Percentiles rank a stretch among this genome's conserved stretches.
These are phyloP conservation scores for Dioscorea zingiberensis DNA, from an alignment of 106 monocot species.

Conservation along the genomic window DNA sequence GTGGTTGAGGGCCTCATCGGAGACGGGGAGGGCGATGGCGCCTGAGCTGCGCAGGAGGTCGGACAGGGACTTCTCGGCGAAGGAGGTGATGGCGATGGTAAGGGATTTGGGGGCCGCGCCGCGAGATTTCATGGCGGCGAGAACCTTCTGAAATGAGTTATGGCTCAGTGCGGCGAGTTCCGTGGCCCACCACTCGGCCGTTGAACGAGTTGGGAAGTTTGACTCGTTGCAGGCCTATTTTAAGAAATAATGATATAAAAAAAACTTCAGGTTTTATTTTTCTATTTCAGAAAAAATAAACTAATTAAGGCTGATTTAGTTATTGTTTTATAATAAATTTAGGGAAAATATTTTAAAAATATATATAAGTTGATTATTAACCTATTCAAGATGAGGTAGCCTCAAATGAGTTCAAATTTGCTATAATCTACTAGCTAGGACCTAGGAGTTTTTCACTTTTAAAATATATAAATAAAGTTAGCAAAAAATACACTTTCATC, in stretches of 20 bases:
- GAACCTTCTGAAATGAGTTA: constrained; percentile 10
- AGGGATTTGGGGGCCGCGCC: constrained; percentile 11
- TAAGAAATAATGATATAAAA: neutral
- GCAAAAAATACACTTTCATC: too few species aligned
- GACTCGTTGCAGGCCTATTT: constrained; percentile 49
- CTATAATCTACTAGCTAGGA: too few species aligned
- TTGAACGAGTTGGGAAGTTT: constrained; percentile 43
- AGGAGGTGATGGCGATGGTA: constrained; percentile 11
- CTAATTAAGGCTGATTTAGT: too few species aligned
- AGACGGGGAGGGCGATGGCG: neutral
- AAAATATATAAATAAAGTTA: too few species aligned
- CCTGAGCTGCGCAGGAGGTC: neutral
- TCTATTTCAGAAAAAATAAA: too few species aligned
- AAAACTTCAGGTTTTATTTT: too few species aligned
- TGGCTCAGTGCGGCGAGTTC: constrained; percentile 29
- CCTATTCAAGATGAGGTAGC: too few species aligned
- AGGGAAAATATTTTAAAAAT: too few species aligned
- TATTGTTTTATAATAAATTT: too few species aligned
- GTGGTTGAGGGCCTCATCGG: neutral
- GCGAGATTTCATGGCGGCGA: constrained; percentile 16
- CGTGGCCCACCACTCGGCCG: constrained; percentile 70
- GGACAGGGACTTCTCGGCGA: constrained; percentile 21
- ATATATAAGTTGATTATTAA: too few species aligned
- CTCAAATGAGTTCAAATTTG: too few species aligned
- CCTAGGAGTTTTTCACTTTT: too few species aligned